Conservation (phyloP, 192 early-diverging fungal genomes). For the Podila epigama region DNA sequence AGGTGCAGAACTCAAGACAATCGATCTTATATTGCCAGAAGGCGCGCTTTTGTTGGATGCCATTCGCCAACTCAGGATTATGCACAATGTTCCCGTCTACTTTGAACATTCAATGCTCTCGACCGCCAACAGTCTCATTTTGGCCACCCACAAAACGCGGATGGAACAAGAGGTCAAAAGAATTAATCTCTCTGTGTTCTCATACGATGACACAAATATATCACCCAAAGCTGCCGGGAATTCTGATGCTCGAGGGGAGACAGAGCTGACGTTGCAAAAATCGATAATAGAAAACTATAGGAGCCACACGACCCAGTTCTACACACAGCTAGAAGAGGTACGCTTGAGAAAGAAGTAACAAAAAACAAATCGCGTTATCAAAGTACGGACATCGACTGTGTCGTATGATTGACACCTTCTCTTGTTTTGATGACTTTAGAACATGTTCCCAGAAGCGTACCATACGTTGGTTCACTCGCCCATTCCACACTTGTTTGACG, state of each 20-base stretch:
- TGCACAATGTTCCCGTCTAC: slow-evolving; percentile 55
- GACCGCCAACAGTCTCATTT: slow-evolving; percentile 44
- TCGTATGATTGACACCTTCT: neutral
- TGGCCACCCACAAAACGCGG: slow-evolving; percentile 30
- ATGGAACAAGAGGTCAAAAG: slow-evolving; percentile 19
- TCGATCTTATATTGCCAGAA: slow-evolving; percentile 29
- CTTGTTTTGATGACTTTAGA: slow-evolving; percentile 38
- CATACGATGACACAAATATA: neutral
- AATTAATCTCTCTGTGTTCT: slow-evolving; percentile 9
- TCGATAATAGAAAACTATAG: slow-evolving; percentile 50
- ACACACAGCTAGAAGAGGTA: slow-evolving; percentile 59
- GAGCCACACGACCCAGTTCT: slow-evolving; percentile 51
- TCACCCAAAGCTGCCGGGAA: neutral
- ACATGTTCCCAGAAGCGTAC: slow-evolving; percentile 65
- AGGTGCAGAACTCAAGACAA: slow-evolving; percentile 30
- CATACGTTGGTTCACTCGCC: slow-evolving; percentile 66
- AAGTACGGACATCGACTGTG: neutral
- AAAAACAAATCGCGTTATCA: too few species aligned
- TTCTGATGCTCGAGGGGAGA: too few species aligned
- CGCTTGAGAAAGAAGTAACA: too few species aligned
- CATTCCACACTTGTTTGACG: slow-evolving; percentile 60
- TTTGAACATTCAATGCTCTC: slow-evolving; percentile 56
- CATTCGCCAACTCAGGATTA: slow-evolving; percentile 46
- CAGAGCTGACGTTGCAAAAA: slow-evolving; percentile 15
- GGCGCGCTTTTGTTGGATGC: slow-evolving; percentile 56